Percentiles rank a stretch among this genome's conserved stretches.
These are phyloP conservation scores for Ophiostoma triangulosporum DNA, from an alignment of 2,329 filamentous ascomycete genomes.

Conservation along the genomic window DNA sequence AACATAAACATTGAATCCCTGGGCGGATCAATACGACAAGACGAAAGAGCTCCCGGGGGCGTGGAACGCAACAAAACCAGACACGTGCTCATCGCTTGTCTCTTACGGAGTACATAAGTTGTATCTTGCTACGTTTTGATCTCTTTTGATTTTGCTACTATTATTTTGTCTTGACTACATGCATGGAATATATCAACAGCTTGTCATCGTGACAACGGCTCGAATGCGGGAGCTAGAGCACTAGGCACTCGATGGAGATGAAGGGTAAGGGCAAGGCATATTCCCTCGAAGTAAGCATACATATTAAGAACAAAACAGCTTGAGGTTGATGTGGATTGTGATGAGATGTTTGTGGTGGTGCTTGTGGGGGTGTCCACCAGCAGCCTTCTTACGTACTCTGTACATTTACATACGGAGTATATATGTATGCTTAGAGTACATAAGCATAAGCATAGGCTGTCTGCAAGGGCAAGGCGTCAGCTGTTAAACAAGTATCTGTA, in stretches of 20 bases:
- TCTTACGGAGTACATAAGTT: no score
- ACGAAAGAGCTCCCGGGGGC: background rate
- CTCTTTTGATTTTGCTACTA: background rate
- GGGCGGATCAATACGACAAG: background rate
- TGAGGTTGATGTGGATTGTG: background rate
- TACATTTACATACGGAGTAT: no score
- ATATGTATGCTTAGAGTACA: no score
- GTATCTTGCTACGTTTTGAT: no score
- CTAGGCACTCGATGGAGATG: background rate
- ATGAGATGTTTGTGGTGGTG: background rate
- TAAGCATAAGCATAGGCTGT: no score
- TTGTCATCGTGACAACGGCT: background rate
- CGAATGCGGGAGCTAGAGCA: background rate
- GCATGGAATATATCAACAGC: no score
- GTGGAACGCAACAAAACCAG: conserved; percentile 2
- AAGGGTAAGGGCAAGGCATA: background rate
- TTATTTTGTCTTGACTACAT: no score
- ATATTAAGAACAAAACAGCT: conserved; percentile 4
- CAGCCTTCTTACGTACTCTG: background rate
- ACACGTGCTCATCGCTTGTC: background rate
- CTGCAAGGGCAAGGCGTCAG: background rate
- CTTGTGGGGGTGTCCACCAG: conserved; percentile 2
- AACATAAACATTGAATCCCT: no score
- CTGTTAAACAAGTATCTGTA: no score
- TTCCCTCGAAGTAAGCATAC: background rate